Conservation (phyloP, 305 asterid genomes). For the Rubia peregrina region DNA sequence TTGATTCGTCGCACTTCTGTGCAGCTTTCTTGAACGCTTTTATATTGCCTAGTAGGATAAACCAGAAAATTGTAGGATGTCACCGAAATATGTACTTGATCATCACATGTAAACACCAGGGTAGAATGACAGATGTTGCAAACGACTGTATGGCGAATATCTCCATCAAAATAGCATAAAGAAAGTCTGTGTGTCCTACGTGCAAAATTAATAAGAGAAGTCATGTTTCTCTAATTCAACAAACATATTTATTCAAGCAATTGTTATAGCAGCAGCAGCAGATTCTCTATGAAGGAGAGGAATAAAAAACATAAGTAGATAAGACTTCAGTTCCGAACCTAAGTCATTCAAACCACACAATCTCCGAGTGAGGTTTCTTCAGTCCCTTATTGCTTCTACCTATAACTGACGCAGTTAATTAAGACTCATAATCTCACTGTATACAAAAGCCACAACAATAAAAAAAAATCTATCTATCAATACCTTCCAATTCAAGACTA, state of each 20-base stretch:
- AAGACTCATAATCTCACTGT: not conserved
- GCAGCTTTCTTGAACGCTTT: slow-evolving; percentile 74
- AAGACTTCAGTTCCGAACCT: too few species aligned
- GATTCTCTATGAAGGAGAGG: too few species aligned
- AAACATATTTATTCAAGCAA: not conserved
- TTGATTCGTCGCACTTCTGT: slow-evolving; percentile 63
- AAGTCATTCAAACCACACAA: too few species aligned
- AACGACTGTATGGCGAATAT: too few species aligned
- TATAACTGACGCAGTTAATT: too few species aligned
- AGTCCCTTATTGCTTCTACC: too few species aligned
- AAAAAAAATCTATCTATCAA: not conserved
- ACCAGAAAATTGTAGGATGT: not conserved
- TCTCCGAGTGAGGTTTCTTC: too few species aligned
- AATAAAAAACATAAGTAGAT: too few species aligned
- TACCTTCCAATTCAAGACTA: slow-evolving; percentile 3
- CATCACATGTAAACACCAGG: not conserved
- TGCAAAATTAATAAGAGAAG: not conserved
- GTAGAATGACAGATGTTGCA: not conserved
- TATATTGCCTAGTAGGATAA: slow-evolving; percentile 50
- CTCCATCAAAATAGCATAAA: not conserved
- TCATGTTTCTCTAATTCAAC: not conserved
- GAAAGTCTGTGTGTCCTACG: not conserved
- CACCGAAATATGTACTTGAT: not conserved
- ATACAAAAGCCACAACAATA: not conserved
- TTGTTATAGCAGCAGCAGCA: too few species aligned